Conservation (phyloP, 352 stramenopile genomes). For the Globisporangium yorkense region DNA sequence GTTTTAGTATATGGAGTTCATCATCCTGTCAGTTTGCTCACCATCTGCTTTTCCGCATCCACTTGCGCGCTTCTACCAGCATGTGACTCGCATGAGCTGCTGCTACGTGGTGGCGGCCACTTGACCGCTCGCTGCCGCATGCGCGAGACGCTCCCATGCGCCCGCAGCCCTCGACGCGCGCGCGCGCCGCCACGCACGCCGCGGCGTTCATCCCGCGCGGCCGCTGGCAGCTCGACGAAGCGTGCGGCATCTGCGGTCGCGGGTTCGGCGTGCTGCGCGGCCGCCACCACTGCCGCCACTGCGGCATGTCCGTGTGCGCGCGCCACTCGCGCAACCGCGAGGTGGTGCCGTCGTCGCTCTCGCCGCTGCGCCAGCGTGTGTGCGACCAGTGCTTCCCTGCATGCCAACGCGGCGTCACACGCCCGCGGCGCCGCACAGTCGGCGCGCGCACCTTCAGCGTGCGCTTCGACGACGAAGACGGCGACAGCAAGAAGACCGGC, state of each 20-base stretch:
- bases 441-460: constrained; percentile 12
- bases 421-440: constrained; percentile 11
- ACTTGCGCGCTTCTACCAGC: neutral
- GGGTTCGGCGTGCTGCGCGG: constrained; percentile 54
- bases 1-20: too few species aligned
- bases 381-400: constrained; percentile 65
- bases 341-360: constrained; percentile 61
- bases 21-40: constrained; percentile 1
- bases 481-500: neutral
- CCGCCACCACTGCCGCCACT: constrained; percentile 79
- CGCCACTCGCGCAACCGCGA: constrained; percentile 68
- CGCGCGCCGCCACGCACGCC: constrained; percentile 2
- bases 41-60: neutral
- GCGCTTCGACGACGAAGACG: constrained; percentile 9
- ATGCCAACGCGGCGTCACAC: constrained; percentile 26
- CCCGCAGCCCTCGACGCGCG: constrained; percentile 1
- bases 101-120: neutral
- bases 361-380: constrained; percentile 57
- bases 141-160: constrained; percentile 4
- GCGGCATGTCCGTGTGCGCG: constrained; percentile 65
- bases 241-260: constrained; percentile 53
- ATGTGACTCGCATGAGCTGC: too few species aligned
- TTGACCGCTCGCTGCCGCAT: neutral
- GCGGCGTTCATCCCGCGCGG: constrained; percentile 50
- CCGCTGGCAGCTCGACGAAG: constrained; percentile 50